A percentile compares a stretch with the other conserved stretches of the same genome.
These are phyloP conservation scores for Hypoxylon lienhwacheense DNA, from an alignment of 495 filamentous ascomycete species.

Conservation along the genomic window DNA sequence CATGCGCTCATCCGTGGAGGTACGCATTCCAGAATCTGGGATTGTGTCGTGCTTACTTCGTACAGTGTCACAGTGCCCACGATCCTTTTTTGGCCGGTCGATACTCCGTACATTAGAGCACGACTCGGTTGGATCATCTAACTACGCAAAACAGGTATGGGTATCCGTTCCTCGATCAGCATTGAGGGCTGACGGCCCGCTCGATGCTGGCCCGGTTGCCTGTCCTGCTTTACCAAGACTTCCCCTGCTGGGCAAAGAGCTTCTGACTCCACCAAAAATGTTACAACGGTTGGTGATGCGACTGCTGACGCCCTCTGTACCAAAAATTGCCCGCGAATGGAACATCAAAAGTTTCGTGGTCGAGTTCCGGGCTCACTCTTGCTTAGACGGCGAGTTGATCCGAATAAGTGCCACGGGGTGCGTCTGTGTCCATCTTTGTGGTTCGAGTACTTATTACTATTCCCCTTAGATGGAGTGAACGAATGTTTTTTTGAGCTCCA, in stretches of 20 bases:
- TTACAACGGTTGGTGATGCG: constrained; percentile 35
- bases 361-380: constrained; percentile 34
- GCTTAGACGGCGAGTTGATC: constrained; percentile 34
- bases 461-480: constrained; percentile 32
- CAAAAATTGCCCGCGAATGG: constrained; percentile 28
- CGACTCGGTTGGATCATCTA: constrained; percentile 26
- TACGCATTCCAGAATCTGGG: constrained; percentile 35
- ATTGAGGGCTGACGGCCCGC: constrained; percentile 22
- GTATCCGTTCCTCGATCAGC: constrained; percentile 18
- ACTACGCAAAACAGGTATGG: too few relatives aligned
- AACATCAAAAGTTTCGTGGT: constrained; percentile 32
- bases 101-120: constrained; percentile 20
- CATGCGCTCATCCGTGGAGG: constrained; percentile 29
- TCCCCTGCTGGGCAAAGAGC: constrained; percentile 11
- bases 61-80: constrained; percentile 28
- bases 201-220: constrained; percentile 18
- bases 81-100: constrained; percentile 26
- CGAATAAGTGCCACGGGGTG: constrained; percentile 34
- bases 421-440: constrained; percentile 32
- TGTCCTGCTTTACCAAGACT: constrained; percentile 23
- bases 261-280: constrained; percentile 31
- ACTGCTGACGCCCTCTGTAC: constrained; percentile 35
- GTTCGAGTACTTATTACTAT: constrained; percentile 29
- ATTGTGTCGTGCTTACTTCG: constrained; percentile 35
- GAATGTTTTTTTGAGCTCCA: constrained; percentile 10